phyloP scores from a whole-genome alignment of 2,329 filamentous ascomycete genomes.

The Blastomyces emzantsi region DNA sequence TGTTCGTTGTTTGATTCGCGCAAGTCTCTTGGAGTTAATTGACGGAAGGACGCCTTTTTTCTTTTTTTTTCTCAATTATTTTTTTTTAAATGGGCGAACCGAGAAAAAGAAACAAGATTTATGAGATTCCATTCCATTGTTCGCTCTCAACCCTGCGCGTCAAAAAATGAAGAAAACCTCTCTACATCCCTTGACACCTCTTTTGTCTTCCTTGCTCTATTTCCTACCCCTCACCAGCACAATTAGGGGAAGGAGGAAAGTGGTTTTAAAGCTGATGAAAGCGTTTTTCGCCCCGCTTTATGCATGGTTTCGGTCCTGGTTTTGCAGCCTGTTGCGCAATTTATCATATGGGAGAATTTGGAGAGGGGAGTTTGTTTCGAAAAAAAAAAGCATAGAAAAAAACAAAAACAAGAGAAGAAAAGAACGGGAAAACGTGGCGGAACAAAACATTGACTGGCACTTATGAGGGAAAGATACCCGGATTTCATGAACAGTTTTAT shows the following conservation, averaged over 20 bases:
- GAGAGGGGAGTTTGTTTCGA: not conserved
- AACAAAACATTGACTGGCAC: constrained; percentile 57
- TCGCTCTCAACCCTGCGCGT: constrained; percentile 1
- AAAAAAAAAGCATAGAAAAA: not conserved
- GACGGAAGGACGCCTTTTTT: not conserved
- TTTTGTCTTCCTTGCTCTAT: constrained; percentile 2
- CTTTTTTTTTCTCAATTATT: not conserved
- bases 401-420: not conserved
- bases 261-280: not conserved
- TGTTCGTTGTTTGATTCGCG: not conserved
- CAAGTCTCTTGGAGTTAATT: not conserved
- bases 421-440: constrained; percentile 23
- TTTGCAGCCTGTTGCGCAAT: not conserved
- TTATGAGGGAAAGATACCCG: constrained; percentile 99
- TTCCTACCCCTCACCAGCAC: not conserved
- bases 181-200: not conserved
- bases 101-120: not conserved
- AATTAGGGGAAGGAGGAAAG: not conserved
- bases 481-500: constrained; percentile 26
- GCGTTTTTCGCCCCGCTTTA: not conserved
- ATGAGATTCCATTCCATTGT: constrained; percentile 5
- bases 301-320: constrained; percentile 9
- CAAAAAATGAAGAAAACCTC: not conserved
- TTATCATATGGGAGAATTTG: not conserved
- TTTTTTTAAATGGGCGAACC: not conserved